Evolutionary conservation across 140 eudicot species (phyloP), one percentile per base, ranked within the genome.

Genomic region (Erigeron philadelphicus): DNA sequence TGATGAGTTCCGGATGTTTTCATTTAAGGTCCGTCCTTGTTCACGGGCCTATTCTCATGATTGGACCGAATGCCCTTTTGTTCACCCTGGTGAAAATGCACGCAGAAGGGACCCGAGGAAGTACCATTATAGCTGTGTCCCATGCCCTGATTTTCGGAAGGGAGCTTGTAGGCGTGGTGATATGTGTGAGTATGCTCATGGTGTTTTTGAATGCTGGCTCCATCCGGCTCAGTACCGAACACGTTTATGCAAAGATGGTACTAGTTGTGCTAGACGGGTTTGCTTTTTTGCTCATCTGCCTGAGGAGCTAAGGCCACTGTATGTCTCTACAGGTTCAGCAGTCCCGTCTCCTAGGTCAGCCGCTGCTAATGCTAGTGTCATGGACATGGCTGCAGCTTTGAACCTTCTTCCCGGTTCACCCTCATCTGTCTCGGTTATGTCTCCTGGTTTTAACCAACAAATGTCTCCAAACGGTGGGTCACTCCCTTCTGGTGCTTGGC

Each of bases 21-120:
- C 97, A 0, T 91, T 91, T 74, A 91, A 91, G 84, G 89, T 91
- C 66, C 68, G 96, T 44, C 97, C 97, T 17, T 91, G 97, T 46
- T 91, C 97, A 19, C 77, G 97, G 47, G 97, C 97, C 3, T 91
- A 91, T 58, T 91, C 97, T 3, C 97, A 91, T 78, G 97, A 91
- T 65, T 91, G 97, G 97, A 91, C 97, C 0, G 97, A 91, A 73
- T 91, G 97, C 64, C 97, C 97, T 4, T 91, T 91, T 78, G 97
- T 91, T 66, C 97, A 91, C 41, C 97, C 97, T 6, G 96, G 97
- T 0, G 97, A 91, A 66, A 91, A 91, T 43, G 97, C 97, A 4
- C 90, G 97, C 18, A 77, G 97, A 55, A 67, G 97, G 65, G 97
- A 91, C 72, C 97, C 97, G 0, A 43, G 97, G 48, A 88, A 91